Conservation (phyloP, 1,139 yeast genomes). For the Yamadazyma jaroonii region DNA sequence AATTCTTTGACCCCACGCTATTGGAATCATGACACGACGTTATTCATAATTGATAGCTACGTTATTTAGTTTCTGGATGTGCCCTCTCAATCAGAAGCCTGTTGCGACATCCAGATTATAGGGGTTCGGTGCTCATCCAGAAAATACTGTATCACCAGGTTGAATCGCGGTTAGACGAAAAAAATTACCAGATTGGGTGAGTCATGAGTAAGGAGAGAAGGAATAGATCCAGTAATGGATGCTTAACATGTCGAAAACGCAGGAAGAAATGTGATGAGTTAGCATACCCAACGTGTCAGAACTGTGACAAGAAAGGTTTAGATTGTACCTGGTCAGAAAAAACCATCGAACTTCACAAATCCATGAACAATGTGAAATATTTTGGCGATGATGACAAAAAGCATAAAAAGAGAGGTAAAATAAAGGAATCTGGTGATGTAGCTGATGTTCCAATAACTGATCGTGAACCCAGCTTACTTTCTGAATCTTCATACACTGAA, state of each 20-base stretch:
- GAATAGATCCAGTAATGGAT: conserved; percentile 36
- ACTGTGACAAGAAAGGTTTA: conserved; percentile 24
- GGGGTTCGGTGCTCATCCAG: conserved; percentile 8
- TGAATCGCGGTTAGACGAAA: conserved; percentile 27
- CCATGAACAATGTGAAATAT: conserved; percentile 26
- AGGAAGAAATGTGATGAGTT: conserved; percentile 42
- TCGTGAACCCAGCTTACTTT: no score
- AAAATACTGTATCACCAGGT: conserved; percentile 5
- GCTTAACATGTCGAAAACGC: conserved; percentile 38
- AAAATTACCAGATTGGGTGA: conserved; percentile 29
- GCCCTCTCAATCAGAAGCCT: no score
- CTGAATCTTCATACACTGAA: no score
- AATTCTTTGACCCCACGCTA: conserved; percentile 14
- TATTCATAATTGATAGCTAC: no score
- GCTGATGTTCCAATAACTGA: no score
- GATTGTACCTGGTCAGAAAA: conserved; percentile 34
- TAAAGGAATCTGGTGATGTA: no score
- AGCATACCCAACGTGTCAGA: conserved; percentile 33
- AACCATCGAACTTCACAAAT: conserved; percentile 25
- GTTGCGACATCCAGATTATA: conserved; percentile 7
- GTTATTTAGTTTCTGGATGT: no score
- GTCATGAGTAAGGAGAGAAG: conserved; percentile 10
- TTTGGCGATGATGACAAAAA: conserved; percentile 15
- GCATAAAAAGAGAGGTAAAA: not conserved
- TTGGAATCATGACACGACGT: no score